Percentiles rank a stretch among this genome's conserved stretches.
Conservation (phyloP, 2,329 filamentous ascomycete genomes). For the Colletotrichum tanaceti region DNA sequence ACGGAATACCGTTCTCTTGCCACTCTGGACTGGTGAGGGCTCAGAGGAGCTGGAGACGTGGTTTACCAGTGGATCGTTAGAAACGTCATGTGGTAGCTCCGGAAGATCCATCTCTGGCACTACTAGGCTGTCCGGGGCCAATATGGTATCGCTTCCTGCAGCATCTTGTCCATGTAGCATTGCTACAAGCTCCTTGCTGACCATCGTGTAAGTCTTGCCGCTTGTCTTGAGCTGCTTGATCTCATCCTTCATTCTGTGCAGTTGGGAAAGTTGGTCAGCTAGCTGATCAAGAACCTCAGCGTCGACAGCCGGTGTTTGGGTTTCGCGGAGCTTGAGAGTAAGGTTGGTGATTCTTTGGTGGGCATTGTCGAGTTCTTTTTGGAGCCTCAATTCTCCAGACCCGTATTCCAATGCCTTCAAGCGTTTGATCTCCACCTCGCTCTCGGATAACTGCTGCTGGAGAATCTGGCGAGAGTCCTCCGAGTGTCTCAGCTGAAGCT, state of each 20-base stretch:
- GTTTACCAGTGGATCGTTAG: background rate
- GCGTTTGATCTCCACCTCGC: background rate
- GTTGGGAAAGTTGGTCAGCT: slow-evolving; percentile 21
- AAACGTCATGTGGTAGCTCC: background rate
- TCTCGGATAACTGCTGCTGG: background rate
- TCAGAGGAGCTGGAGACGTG: slow-evolving; percentile 17
- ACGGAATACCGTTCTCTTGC: slow-evolving; percentile 18
- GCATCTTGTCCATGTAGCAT: background rate
- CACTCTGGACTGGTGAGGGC: background rate
- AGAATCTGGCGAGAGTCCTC: background rate
- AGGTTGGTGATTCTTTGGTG: slow-evolving; percentile 38
- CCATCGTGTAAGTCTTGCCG: background rate
- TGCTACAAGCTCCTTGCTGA: background rate
- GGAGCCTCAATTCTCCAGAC: background rate
- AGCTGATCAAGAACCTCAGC: background rate
- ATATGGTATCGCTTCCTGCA: background rate
- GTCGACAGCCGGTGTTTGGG: background rate
- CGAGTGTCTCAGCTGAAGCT: background rate
- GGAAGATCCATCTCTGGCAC: slow-evolving; percentile 13
- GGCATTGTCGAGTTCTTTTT: slow-evolving; percentile 23
- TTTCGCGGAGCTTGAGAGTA: slow-evolving; percentile 30
- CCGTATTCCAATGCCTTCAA: background rate
- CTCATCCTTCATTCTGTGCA: slow-evolving; percentile 2
- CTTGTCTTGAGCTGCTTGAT: slow-evolving; percentile 7
- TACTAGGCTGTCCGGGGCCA: background rate